These are phyloP conservation scores for Nasturtium officinale DNA, from an alignment of 345 rosid species.

Conservation along the genomic window DNA sequence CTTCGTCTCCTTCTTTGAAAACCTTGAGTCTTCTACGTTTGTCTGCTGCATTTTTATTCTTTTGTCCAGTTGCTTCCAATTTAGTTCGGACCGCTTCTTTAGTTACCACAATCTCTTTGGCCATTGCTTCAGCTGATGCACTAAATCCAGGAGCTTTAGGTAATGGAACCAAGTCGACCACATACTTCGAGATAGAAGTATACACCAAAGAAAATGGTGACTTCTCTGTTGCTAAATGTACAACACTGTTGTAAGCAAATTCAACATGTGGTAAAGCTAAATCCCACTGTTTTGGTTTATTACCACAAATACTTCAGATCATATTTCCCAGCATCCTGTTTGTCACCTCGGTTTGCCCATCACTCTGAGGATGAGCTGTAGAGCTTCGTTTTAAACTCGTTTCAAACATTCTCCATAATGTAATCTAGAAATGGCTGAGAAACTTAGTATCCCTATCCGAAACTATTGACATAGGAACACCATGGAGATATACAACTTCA, in stretches of 20 bases:
- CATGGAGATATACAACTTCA: not conserved
- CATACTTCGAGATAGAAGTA: not conserved
- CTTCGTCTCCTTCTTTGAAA: slow-evolving; percentile 13
- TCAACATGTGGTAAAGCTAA: not conserved
- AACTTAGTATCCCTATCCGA: not conserved
- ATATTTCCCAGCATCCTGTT: not conserved
- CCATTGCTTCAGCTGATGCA: not conserved
- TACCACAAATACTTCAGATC: not conserved
- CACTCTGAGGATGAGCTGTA: not conserved
- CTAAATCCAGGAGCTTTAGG: not conserved
- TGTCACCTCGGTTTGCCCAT: not conserved
- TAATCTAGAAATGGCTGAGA: not conserved
- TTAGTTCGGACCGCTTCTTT: not conserved
- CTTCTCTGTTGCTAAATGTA: not conserved
- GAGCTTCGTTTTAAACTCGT: not conserved
- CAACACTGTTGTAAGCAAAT: not conserved
- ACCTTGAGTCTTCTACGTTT: too few relatives aligned
- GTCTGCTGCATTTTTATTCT: too few relatives aligned
- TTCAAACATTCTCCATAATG: not conserved
- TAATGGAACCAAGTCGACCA: not conserved
- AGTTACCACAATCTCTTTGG: not conserved
- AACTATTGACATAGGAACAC: not conserved
- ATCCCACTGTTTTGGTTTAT: too few relatives aligned
- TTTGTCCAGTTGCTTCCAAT: not conserved
- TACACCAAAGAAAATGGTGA: not conserved